Evolutionary conservation across 345 rosid species (phyloP).

Genomic region (Erodium maritimum): DNA sequence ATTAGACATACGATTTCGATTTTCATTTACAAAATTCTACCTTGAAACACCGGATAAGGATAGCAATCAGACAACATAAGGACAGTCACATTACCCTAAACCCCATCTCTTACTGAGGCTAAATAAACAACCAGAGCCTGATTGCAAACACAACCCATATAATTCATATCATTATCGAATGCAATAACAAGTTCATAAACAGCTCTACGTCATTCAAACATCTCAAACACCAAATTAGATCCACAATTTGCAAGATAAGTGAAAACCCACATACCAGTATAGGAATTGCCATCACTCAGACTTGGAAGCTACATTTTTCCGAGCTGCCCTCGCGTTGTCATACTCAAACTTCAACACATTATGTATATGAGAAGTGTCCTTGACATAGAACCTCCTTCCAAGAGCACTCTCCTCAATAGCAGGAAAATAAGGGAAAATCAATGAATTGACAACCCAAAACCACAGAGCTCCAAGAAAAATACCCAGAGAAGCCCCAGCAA

Average conservation of each 20-base stretch:
- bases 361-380: constrained; percentile 88
- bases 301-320: constrained; percentile 39
- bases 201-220: too few relatives aligned
- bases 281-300: constrained; percentile 23
- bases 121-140: too few relatives aligned
- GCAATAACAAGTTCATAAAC: too few relatives aligned
- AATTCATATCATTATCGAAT: too few relatives aligned
- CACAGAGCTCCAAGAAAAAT: constrained; percentile 47
- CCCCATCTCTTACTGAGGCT: too few relatives aligned
- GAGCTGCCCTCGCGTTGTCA: constrained; percentile 78
- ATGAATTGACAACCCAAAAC: constrained; percentile 74
- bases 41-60: too few relatives aligned
- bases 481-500: constrained; percentile 70
- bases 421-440: constrained; percentile 40
- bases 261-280: background rate
- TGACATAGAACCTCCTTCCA: constrained; percentile 65
- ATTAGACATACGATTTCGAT: background rate
- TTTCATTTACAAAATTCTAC: too few relatives aligned
- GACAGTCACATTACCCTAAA: too few relatives aligned
- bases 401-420: constrained; percentile 63
- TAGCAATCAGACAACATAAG: too few relatives aligned
- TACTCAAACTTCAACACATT: constrained; percentile 87
- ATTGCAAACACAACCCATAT: too few relatives aligned
- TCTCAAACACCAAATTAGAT: too few relatives aligned
- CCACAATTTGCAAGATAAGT: background rate